Evolutionary conservation across 768 basidiomycete genomes (phyloP).

Genomic region (Leccinum obscurum): DNA sequence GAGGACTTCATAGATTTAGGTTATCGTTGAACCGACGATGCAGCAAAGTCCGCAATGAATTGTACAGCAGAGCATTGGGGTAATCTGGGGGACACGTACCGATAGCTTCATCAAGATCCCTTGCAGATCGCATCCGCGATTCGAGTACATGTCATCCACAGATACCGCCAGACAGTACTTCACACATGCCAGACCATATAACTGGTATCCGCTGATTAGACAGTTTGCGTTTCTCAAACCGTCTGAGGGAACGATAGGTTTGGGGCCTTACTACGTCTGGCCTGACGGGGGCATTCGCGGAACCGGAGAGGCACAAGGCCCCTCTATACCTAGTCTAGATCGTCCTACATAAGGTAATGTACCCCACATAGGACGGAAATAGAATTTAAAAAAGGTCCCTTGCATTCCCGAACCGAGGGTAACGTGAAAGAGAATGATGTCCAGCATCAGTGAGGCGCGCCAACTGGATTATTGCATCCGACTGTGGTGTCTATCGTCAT

Average conservation of each 20-base stretch:
- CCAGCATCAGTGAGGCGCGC: background rate
- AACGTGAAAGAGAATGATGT: background rate
- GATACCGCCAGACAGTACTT: no score
- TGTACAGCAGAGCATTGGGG: background rate
- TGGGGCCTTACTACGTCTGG: no score
- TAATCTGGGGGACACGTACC: background rate
- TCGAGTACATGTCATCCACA: no score
- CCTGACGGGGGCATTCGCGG: no score
- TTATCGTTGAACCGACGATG: background rate
- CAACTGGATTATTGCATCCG: background rate
- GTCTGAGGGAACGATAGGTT: no score
- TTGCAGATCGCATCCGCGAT: background rate
- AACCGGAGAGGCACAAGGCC: no score
- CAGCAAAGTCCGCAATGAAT: background rate
- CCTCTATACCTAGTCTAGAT: no score
- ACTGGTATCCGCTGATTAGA: no score
- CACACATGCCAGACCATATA: no score
- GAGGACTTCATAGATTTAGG: background rate
- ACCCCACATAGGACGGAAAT: no score
- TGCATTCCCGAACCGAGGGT: background rate
- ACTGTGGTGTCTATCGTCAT: background rate
- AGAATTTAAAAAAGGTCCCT: background rate
- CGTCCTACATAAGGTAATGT: no score
- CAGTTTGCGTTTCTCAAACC: no score
- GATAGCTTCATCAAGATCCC: background rate